These are phyloP conservation scores for Hanseniaspora gamundiae DNA, from an alignment of 1,139 yeast species.

Conservation along the genomic window DNA sequence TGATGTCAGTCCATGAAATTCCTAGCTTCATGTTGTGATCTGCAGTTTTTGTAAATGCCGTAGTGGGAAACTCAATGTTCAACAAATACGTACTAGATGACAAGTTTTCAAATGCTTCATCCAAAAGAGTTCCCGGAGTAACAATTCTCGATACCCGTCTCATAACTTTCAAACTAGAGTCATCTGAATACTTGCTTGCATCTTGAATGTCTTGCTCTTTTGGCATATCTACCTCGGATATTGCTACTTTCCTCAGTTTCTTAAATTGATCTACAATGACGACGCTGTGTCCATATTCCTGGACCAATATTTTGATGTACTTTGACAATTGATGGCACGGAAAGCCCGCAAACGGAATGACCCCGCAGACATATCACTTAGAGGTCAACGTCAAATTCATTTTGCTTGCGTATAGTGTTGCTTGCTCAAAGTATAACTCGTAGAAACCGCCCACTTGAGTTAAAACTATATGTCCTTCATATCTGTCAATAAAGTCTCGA, in stretches of 20 bases:
- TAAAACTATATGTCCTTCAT: constrained; percentile 62
- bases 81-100: constrained; percentile 60
- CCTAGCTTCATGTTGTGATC: constrained; percentile 48
- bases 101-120: constrained; percentile 70
- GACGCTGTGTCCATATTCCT: constrained; percentile 55
- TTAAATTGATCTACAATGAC: constrained; percentile 67
- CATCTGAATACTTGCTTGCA: background rate
- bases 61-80: constrained; percentile 48
- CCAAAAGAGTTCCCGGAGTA: constrained; percentile 88
- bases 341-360: constrained; percentile 84
- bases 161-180: constrained; percentile 22
- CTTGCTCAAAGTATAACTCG: constrained; percentile 83
- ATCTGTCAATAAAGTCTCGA: constrained; percentile 34
- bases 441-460: constrained; percentile 89
- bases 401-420: constrained; percentile 56
- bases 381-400: constrained; percentile 52
- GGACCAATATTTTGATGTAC: constrained; percentile 61
- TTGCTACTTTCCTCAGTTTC: too few relatives aligned
- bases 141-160: constrained; percentile 70
- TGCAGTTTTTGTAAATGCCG: constrained; percentile 31
- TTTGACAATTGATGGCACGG: constrained; percentile 63
- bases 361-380: constrained; percentile 33
- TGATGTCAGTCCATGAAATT: constrained; percentile 78
- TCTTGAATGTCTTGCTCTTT: background rate
- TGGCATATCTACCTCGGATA: constrained; percentile 11